These are phyloP conservation scores for Uromyces viciae-fabae DNA, from an alignment of 1,284 basidiomycete species.

Conservation along the genomic window DNA sequence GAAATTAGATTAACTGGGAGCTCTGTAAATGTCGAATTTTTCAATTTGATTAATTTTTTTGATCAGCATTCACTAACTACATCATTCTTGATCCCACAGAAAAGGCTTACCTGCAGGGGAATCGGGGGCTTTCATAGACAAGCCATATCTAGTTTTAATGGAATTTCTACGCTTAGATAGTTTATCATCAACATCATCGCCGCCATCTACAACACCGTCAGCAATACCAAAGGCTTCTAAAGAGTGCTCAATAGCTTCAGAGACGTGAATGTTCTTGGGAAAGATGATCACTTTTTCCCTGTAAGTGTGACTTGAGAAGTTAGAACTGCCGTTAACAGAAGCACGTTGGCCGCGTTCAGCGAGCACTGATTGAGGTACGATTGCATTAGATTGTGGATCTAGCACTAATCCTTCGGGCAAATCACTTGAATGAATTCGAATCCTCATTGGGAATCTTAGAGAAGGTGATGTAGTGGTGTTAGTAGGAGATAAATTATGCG, in stretches of 20 bases:
- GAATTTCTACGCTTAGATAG: slow-evolving; percentile 72
- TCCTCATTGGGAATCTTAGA: slow-evolving; percentile 75
- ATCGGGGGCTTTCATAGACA: slow-evolving; percentile 59
- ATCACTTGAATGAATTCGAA: slow-evolving; percentile 80
- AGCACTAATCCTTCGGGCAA: slow-evolving; percentile 89
- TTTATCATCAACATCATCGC: slow-evolving; percentile 93
- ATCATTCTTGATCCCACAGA: slow-evolving; percentile 32
- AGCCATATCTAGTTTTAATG: slow-evolving; percentile 72
- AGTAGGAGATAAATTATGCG: slow-evolving; percentile 66
- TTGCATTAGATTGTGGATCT: slow-evolving; percentile 82
- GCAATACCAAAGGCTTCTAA: slow-evolving; percentile 86
- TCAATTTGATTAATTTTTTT: slow-evolving; percentile 48
- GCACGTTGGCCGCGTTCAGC: slow-evolving; percentile 54
- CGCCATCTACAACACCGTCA: slow-evolving; percentile 94
- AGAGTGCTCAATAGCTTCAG: slow-evolving; percentile 88
- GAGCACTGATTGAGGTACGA: slow-evolving; percentile 65
- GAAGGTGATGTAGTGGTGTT: slow-evolving; percentile 64
- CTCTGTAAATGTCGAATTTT: slow-evolving; percentile 61
- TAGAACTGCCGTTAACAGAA: slow-evolving; percentile 57
- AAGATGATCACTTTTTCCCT: slow-evolving; percentile 73
- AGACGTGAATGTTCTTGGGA: slow-evolving; percentile 89
- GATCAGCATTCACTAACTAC: slow-evolving; percentile 45
- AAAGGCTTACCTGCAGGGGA: slow-evolving; percentile 32
- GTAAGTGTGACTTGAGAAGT: slow-evolving; percentile 61
- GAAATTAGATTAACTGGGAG: slow-evolving; percentile 70